Conservation (phyloP, 2,329 filamentous ascomycete species). For the Harringtonia aguacate region DNA sequence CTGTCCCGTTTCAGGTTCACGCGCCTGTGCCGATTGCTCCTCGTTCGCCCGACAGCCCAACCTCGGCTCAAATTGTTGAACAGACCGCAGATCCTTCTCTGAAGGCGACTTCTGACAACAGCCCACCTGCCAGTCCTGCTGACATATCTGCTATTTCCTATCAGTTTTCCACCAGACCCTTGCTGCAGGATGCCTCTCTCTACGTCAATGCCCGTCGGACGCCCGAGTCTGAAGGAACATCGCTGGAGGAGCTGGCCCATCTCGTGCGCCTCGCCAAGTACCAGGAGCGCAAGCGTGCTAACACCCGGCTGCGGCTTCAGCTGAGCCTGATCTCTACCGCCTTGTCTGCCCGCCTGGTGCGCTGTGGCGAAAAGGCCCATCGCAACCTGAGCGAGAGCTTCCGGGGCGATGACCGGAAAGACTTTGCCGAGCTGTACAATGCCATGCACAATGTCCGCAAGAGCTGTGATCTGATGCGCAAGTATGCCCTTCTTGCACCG, state of each 20-base stretch:
- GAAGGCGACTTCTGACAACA: constrained; percentile 2
- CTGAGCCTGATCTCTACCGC: constrained; percentile 65
- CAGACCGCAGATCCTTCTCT: too few relatives aligned
- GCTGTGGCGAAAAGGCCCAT: constrained; percentile 64
- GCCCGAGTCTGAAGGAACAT: constrained; percentile 54
- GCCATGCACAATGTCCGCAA: constrained; percentile 70
- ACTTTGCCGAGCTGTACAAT: constrained; percentile 64
- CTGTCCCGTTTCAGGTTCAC: too few relatives aligned
- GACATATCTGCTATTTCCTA: constrained; percentile 32
- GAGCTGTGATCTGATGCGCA: constrained; percentile 62
- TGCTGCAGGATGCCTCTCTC: constrained; percentile 54
- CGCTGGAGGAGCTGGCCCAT: constrained; percentile 67
- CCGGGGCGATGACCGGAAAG: constrained; percentile 66
- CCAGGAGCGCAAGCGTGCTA: constrained; percentile 68
- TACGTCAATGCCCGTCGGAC: constrained; percentile 53
- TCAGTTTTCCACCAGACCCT: constrained; percentile 32
- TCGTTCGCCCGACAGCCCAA: too few relatives aligned
- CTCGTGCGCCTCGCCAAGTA: constrained; percentile 68
- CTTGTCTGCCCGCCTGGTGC: constrained; percentile 61
- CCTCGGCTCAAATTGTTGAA: too few relatives aligned
- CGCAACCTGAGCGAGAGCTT: constrained; percentile 70
- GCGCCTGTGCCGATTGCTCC: too few relatives aligned
- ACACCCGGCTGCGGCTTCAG: constrained; percentile 63
- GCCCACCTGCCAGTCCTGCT: constrained; percentile 23
- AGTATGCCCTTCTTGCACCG: constrained; percentile 60